These are phyloP conservation scores for Phytopythium cucurbitacearum DNA, from an alignment of 352 stramenopile genomes.

Conservation along the genomic window DNA sequence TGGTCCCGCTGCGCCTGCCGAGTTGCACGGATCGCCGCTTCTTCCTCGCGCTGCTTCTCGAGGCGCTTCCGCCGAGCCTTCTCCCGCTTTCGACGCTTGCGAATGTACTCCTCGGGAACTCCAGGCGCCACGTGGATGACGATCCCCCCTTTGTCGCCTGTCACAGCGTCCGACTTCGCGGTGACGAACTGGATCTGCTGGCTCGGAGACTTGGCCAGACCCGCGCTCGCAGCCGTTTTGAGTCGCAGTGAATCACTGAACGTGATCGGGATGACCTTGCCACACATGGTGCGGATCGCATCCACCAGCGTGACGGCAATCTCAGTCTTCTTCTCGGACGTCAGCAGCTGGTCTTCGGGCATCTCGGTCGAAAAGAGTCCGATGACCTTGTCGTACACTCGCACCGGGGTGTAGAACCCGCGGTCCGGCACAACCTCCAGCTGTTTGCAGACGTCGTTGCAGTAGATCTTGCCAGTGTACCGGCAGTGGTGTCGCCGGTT, in stretches of 20 bases:
- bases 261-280: conserved; percentile 58
- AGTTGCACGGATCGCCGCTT: conserved; percentile 61
- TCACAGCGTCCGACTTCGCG: conserved; percentile 35
- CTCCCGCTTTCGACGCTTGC: conserved; percentile 80
- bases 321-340: conserved; percentile 86
- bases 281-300: conserved; percentile 47
- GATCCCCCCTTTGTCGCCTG: conserved; percentile 34
- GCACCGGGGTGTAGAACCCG: conserved; percentile 75
- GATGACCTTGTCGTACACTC: conserved; percentile 74
- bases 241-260: conserved; percentile 68
- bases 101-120: conserved; percentile 82
- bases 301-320: conserved; percentile 84
- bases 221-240: conserved; percentile 33
- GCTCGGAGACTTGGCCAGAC: conserved; percentile 47
- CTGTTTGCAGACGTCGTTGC: conserved; percentile 76
- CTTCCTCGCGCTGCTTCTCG: conserved; percentile 69
- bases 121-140: conserved; percentile 57
- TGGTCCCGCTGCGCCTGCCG: conserved; percentile 61
- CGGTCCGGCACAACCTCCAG: conserved; percentile 75
- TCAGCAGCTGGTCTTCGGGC: conserved; percentile 71
- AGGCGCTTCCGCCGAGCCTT: conserved; percentile 73
- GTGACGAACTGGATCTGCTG: conserved; percentile 69
- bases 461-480: conserved; percentile 85
- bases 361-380: conserved; percentile 83
- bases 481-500: conserved; percentile 86